Base-by-base conservation (phyloP, 495 filamentous ascomycete genomes). In the Trichoderma orchidacearum region DNA sequence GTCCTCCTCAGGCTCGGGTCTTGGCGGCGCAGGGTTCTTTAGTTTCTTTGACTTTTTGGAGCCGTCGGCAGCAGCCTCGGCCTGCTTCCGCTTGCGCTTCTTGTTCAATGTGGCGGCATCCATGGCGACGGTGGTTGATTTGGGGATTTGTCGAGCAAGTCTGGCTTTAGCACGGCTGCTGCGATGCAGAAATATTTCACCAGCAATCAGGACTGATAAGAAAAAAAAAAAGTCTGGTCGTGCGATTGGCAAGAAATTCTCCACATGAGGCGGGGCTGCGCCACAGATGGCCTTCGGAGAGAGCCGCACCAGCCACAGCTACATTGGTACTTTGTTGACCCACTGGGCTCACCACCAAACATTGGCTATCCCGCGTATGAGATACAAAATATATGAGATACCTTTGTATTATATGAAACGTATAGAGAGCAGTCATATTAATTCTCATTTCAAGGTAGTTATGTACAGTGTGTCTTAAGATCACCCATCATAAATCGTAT, bases 61-160 rank as follows among this genome's bases (percentile, higher is more conserved):
- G 3, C 58, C 59, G 21, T 45, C 35, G 25, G 62, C 36, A 17
- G 58, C 58, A 36, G 60, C 61, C 31, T 68, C 68, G 53, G 63
- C 53, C 29, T 74, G 72, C 63, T 70, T 71, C 51, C 69, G 60
- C 53, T 77, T 77, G 21, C 75, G 67, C 69, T 77, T 77, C 48
- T 75, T 77, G 64, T 65, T 73, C 72, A 75, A 73, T 52, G 34
- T 60, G 55, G 59, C 17, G 54, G 32, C 56, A 8, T 60, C 34
- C 36, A 55, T 53, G 28, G 38, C 52, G 29, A 28, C 13, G 51
- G 25, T 56, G n/a, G 52, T 5, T 29, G 32, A 9, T 54, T 15
- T 36, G 7, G 8, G 34, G 30, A 11, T 17, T 12, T 11, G 4
- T 30, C 17, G 28, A 5, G 27, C 15, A 13, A 15, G 27, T 6